phyloP scores from a whole-genome alignment of 305 asterid species.

The Solanum hybrid region DNA sequence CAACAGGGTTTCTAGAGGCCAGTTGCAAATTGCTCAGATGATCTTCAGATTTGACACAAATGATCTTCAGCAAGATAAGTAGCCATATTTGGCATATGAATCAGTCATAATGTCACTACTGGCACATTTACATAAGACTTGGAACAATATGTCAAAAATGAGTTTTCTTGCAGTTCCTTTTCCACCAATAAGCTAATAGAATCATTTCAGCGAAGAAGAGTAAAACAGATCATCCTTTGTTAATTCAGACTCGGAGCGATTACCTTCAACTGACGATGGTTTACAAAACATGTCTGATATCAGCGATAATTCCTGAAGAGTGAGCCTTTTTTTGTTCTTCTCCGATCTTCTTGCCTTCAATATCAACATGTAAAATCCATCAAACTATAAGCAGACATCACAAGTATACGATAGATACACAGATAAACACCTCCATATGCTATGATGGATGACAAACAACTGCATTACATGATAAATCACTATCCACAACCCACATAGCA shows the following conservation, averaged over 20 bases:
- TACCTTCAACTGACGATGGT: background rate
- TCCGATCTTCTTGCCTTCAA: background rate
- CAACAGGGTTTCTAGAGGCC: background rate
- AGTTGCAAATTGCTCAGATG: background rate
- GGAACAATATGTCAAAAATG: background rate
- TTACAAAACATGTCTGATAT: background rate
- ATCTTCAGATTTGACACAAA: background rate
- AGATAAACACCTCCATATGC: background rate
- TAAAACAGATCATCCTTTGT: background rate
- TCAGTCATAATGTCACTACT: background rate
- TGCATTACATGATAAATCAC: slow-evolving; percentile 53
- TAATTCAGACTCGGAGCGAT: background rate
- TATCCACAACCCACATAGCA: slow-evolving; percentile 52
- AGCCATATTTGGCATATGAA: background rate
- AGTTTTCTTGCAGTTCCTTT: background rate
- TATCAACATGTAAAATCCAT: background rate
- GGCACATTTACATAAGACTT: background rate
- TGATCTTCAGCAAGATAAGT: background rate
- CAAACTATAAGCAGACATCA: background rate
- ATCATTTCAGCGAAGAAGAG: background rate
- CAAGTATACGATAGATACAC: background rate
- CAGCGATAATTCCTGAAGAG: background rate
- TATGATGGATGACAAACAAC: slow-evolving; percentile 64
- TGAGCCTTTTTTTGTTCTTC: background rate
- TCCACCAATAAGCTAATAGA: background rate